Percentiles rank a stretch among this genome's conserved stretches.
phyloP scores from a whole-genome alignment of 179 eudicot genomes.

The Vitellaria paradoxa region DNA sequence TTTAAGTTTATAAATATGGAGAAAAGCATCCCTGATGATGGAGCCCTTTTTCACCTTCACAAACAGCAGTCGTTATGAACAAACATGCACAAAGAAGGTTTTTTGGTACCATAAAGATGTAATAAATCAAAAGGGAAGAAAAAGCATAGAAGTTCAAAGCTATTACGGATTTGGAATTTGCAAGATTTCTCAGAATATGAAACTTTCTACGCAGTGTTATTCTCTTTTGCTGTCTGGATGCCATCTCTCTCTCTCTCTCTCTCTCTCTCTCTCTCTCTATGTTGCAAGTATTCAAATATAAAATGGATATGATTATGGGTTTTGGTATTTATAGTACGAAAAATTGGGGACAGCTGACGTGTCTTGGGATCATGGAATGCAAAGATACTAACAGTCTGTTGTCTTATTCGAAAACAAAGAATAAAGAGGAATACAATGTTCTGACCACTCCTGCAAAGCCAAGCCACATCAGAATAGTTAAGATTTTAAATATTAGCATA shows the following conservation, averaged over 20 bases:
- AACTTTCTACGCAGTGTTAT: conserved; percentile 42
- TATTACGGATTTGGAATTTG: conserved; percentile 53
- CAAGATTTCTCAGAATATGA: conserved; percentile 30
- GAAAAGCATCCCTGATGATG: conserved; percentile 52
- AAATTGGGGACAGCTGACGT: background rate
- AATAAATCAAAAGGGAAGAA: background rate
- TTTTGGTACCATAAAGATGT: background rate
- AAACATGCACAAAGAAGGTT: background rate
- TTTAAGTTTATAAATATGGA: conserved; percentile 42
- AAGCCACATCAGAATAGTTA: no score
- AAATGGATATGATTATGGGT: background rate
- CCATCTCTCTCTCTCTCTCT: conserved; percentile 21
- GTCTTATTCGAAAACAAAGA: no score
- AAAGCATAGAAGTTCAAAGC: background rate
- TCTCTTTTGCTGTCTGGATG: conserved; percentile 28
- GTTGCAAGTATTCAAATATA: background rate
- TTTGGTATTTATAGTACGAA: conserved; percentile 16
- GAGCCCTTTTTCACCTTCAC: conserved; percentile 41
- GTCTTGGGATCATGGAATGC: conserved; percentile 9
- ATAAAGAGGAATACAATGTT: no score
- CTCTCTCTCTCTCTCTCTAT: no score
- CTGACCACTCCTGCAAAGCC: no score
- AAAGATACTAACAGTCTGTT: no score
- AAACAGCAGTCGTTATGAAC: background rate
- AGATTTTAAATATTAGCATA: no score